These are phyloP conservation scores for Apiospora sp. DNA, from an alignment of 2,329 filamentous ascomycete genomes.

Conservation along the genomic window DNA sequence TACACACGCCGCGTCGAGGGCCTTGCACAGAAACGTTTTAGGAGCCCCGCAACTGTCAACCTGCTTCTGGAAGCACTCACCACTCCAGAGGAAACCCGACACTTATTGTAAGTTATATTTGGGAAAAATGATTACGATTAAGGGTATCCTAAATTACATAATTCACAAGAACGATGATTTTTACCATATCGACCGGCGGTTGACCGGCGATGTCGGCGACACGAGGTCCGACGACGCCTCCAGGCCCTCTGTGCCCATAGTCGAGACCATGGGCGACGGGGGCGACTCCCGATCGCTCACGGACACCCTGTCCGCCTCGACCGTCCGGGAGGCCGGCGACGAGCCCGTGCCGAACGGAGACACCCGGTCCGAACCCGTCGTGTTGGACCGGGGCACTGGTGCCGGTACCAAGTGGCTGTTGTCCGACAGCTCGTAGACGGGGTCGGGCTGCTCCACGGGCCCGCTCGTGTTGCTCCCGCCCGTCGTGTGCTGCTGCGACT, in stretches of 20 bases:
- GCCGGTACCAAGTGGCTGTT: slow-evolving; percentile 22
- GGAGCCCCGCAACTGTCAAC: neutral
- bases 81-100: neutral
- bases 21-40: neutral
- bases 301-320: slow-evolving; percentile 26
- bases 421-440: slow-evolving; percentile 39
- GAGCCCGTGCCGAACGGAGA: slow-evolving; percentile 30
- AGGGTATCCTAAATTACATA: neutral
- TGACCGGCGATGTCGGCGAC: slow-evolving; percentile 37
- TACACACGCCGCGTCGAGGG: neutral
- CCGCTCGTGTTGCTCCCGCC: slow-evolving; percentile 18
- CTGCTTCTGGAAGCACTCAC: neutral
- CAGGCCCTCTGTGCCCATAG: slow-evolving; percentile 33
- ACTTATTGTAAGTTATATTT: neutral
- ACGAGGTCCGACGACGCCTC: slow-evolving; percentile 37
- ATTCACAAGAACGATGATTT: neutral
- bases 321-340: slow-evolving; percentile 28
- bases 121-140: neutral
- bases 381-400: slow-evolving; percentile 26
- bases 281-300: slow-evolving; percentile 23
- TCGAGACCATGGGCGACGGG: slow-evolving; percentile 39
- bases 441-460: slow-evolving; percentile 14
- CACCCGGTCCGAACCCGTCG: slow-evolving; percentile 24
- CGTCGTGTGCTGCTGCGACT: slow-evolving; percentile 26
- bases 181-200: neutral